Base-by-base conservation (phyloP, 495 filamentous ascomycete genomes). In the Talaromyces ruber region DNA sequence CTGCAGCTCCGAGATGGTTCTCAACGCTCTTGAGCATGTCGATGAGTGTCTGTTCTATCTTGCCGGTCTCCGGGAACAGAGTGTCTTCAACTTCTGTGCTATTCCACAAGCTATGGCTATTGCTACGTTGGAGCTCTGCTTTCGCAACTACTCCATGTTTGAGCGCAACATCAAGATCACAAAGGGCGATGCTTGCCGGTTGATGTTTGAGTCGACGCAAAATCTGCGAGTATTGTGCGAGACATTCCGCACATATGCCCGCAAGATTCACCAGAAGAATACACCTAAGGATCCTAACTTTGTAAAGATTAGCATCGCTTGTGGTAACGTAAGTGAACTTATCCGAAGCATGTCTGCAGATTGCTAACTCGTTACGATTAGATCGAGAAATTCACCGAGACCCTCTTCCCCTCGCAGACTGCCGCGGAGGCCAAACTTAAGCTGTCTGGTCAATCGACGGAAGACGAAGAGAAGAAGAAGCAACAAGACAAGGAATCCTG, bases 71-170 rank as follows among this genome's bases (percentile, higher is more conserved):
- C 90, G 89, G 62, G 94, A 98, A 72, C 94, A 98, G 77, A 94
- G 90, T 72, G 92, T 97, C n/a, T 98, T 98, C 88, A 98, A 98
- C 80, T 98, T 98, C 72, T 91, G 91, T 50, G 93, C 95, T 50
- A 98, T 98, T 66, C 94, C 94, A n/a, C 94, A 98, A 74, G 79
- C 87, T 63, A 98, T 98, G 94, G 94, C 95, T 28, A 97, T 98
- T 73, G 93, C 94, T 2, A 98, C 93, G 1, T 72, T 97, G 45
- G 79, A 96, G 61, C 80, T 94, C 30, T 89, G 94, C 68, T 98
- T 97, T 83, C 87, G 90, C 67, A 98, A 98, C 70, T 90, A 90
- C 34, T 81, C 82, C 61, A 86, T 98, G 59, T 97, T 96, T 75
- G 75, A 93, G 68, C 85, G 82, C 58, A 92, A 97, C 66, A 79